Conservation (phyloP, 2,329 filamentous ascomycete genomes). For the Botryotinia calthae region DNA sequence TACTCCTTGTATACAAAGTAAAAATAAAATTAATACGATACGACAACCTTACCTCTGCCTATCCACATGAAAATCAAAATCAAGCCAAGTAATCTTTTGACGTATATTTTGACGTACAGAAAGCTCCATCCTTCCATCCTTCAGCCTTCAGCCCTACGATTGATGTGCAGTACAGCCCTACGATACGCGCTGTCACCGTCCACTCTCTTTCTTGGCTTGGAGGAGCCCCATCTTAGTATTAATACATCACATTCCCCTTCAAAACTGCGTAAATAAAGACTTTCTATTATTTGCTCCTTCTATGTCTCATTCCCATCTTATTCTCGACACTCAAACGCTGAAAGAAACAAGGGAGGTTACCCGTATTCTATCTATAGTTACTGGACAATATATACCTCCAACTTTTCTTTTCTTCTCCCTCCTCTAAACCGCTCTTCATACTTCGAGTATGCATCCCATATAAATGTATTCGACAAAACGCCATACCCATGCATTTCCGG, state of each 20-base stretch:
- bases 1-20: neutral
- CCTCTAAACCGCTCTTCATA: neutral
- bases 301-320: neutral
- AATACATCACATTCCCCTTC: neutral
- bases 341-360: neutral
- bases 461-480: conserved; percentile 5
- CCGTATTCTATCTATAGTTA: neutral
- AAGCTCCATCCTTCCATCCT: neutral
- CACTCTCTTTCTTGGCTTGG: neutral
- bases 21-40: neutral
- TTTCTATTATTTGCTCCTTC: neutral
- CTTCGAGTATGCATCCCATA: neutral
- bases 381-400: neutral
- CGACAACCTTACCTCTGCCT: too few relatives aligned
- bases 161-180: neutral
- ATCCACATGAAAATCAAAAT: too few relatives aligned
- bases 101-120: neutral
- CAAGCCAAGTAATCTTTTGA: neutral
- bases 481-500: conserved; percentile 4
- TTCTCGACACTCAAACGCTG: neutral
- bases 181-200: neutral
- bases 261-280: neutral
- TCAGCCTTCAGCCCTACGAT: neutral
- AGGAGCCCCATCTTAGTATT: neutral
- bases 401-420: neutral